These are phyloP conservation scores for Cenchrus purpureus DNA, from an alignment of 176 grass and related monocot species.

Conservation along the genomic window DNA sequence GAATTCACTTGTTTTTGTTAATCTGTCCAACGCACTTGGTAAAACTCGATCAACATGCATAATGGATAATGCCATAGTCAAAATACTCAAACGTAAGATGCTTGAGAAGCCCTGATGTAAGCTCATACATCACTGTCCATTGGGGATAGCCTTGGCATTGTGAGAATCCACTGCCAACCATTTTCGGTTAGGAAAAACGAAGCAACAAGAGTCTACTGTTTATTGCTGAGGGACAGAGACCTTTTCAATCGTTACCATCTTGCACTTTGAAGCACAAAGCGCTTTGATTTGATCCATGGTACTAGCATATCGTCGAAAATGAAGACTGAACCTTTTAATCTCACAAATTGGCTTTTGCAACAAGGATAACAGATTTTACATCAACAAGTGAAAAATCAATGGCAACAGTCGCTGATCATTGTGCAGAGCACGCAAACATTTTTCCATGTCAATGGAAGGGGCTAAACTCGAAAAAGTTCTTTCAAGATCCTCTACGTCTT, in stretches of 20 bases:
- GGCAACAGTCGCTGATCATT: neutral
- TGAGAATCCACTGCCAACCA: neutral
- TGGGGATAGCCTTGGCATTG: neutral
- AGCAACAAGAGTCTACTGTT: neutral
- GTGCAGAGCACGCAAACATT: neutral
- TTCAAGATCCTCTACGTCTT: neutral
- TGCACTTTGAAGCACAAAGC: neutral
- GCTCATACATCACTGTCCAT: neutral
- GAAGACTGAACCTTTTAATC: neutral
- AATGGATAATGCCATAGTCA: neutral
- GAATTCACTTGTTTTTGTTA: neutral
- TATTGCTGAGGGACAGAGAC: neutral
- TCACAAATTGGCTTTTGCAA: neutral
- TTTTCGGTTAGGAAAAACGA: neutral
- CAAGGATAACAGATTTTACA: neutral
- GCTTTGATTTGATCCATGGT: neutral
- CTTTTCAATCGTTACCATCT: neutral
- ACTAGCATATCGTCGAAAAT: neutral
- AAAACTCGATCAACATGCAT: neutral
- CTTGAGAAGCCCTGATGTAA: neutral
- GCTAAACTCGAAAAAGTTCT: neutral
- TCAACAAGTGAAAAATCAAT: neutral
- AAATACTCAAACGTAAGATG: neutral
- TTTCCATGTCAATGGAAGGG: neutral
- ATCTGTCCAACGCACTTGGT: neutral